A percentile compares a stretch with the other conserved stretches of the same genome.
Evolutionary conservation across 1,284 basidiomycete species (phyloP).

Genomic region (Xanthoconium separans): DNA sequence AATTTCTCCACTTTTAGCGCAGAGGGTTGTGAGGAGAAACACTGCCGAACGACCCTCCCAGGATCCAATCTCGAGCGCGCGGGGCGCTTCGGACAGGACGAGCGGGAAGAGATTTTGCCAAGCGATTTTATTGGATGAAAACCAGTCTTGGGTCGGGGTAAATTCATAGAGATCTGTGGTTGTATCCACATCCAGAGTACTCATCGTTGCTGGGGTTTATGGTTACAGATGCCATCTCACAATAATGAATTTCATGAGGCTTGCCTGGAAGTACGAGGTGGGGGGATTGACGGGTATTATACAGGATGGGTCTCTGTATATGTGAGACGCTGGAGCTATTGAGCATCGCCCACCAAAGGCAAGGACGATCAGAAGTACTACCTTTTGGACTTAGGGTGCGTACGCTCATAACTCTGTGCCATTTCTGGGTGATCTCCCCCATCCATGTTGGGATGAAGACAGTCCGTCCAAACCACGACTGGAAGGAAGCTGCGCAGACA

Average conservation of each 20-base stretch:
- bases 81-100: slow-evolving; percentile 38
- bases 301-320: slow-evolving; percentile 11
- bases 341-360: not conserved
- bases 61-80: slow-evolving; percentile 58
- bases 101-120: slow-evolving; percentile 44
- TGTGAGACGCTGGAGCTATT: slow-evolving; percentile 15
- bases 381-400: slow-evolving; percentile 10
- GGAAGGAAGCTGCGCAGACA: not conserved
- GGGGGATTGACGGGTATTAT: not conserved
- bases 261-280: slow-evolving; percentile 4
- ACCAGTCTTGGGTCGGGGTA: slow-evolving; percentile 58
- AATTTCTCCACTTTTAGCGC: slow-evolving; percentile 42
- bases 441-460: not conserved
- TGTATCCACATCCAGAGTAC: not conserved
- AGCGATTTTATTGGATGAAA: slow-evolving; percentile 41
- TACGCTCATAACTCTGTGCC: not conserved
- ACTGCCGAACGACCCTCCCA: slow-evolving; percentile 64
- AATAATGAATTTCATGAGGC: not conserved
- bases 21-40: slow-evolving; percentile 50
- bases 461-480: not conserved
- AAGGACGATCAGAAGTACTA: not conserved
- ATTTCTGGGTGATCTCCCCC: slow-evolving; percentile 12
- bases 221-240: not conserved
- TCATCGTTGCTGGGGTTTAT: slow-evolving; percentile 15
- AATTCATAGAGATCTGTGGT: slow-evolving; percentile 34